Base-by-base conservation (phyloP, 148 eudicot species). In the Rhododendron ferrugineum region DNA sequence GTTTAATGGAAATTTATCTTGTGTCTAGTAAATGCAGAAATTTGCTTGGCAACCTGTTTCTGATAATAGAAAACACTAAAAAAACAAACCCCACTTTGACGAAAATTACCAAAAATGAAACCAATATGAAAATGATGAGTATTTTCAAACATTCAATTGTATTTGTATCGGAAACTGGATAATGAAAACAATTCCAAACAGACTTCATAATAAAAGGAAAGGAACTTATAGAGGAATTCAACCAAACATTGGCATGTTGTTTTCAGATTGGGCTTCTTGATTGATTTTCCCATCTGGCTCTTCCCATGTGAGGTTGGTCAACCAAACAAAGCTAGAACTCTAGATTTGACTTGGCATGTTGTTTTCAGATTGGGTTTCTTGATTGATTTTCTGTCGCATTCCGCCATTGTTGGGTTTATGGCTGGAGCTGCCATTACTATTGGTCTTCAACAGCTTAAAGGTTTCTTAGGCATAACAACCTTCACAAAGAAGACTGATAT, bases 391-490 rank as follows among this genome's bases (percentile, higher is more conserved):
- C 86, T 96, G 6, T 96, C 98, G 0, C 98, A 95, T 86, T 97
- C 99, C 77, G 99, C 99, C 11, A 90, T 94, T 30, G 94, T 96
- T n/a, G 99, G 99, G 44, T 96, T 96, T 79, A 96, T 96, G 99
- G 98, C 89, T 64, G 99, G 99, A 40, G 98, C 98, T 14, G 97
- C 99, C 56, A 90, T 96, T 28, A 96, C 97, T 8, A 96, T 96
- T 56, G 91, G 86, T 79, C 98, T 96, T 87, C 98, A 94, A 82
- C 99, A 96, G 92, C 98, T 96, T 1, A 94, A 96, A 84, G 98
- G 98, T 9, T 86, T 96, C 75, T 92, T 96, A 47, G 99, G 99
- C 81, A 90, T 96, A 6, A 84, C 84, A 73, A 82, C 86, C 1
- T 94, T 96, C 92, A 94, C 99, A n/a, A 96, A 90, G 84, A 89